phyloP scores from a whole-genome alignment of 2,329 filamentous ascomycete genomes.

The Cercospora sesami region DNA sequence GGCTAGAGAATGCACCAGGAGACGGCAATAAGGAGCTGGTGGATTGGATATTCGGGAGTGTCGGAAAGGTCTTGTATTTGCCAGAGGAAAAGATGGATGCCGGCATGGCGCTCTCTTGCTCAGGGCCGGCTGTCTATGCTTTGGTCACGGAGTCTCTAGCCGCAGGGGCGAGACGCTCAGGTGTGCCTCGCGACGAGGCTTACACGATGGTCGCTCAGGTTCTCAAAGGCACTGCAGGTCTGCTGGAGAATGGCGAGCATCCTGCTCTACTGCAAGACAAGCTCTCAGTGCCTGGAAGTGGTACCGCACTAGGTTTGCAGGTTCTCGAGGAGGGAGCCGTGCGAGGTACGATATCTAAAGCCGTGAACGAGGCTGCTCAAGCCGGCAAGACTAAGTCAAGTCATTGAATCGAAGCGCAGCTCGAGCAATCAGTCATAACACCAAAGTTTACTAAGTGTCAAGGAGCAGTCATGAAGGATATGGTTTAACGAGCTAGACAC shows the following conservation, averaged over 20 bases:
- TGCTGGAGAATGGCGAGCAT: slow-evolving; percentile 70
- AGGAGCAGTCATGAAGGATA: no score
- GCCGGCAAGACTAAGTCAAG: background rate
- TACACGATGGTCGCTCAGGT: slow-evolving; percentile 76
- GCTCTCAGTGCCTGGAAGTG: no score
- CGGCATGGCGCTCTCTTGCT: slow-evolving; percentile 71
- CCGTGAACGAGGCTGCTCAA: slow-evolving; percentile 60
- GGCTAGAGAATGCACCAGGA: slow-evolving; percentile 59
- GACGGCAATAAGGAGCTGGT: slow-evolving; percentile 58
- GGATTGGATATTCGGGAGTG: slow-evolving; percentile 73
- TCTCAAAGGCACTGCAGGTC: slow-evolving; percentile 69
- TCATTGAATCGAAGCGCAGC: background rate
- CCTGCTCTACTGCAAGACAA: slow-evolving; percentile 36
- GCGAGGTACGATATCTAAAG: slow-evolving; percentile 61
- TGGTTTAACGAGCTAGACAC: no score
- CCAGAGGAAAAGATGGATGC: slow-evolving; percentile 70
- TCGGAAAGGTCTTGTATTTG: slow-evolving; percentile 59
- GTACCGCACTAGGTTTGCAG: slow-evolving; percentile 51
- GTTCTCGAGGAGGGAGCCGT: slow-evolving; percentile 72
- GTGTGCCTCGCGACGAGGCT: slow-evolving; percentile 69
- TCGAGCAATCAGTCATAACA: no score
- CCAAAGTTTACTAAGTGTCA: no score
- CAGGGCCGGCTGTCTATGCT: slow-evolving; percentile 73
- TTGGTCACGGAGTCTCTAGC: slow-evolving; percentile 73
- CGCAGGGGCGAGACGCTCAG: slow-evolving; percentile 78